Evolutionary conservation across 2,329 filamentous ascomycete genomes (phyloP).

Genomic region (Hyphodiscus sp.): DNA sequence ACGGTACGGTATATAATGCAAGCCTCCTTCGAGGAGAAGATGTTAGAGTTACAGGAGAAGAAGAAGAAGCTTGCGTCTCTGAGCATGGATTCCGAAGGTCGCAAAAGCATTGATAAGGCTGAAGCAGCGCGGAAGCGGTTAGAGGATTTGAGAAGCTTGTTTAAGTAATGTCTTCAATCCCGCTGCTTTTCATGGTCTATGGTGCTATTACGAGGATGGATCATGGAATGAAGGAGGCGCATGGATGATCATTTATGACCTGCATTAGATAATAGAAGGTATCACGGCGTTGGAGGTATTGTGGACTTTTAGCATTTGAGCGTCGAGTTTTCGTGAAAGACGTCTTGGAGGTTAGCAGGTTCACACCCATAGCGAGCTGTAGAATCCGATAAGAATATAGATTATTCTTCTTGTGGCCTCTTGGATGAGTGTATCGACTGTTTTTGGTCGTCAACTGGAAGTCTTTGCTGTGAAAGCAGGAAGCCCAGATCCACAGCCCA

Average conservation of each 20-base stretch:
- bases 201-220: not conserved
- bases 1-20: slow-evolving; percentile 87
- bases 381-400: not conserved
- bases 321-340: not conserved
- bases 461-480: not conserved
- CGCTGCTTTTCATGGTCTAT: not conserved
- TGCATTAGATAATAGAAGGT: not conserved
- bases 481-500: too few species aligned
- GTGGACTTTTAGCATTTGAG: not conserved
- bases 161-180: slow-evolving; percentile 31
- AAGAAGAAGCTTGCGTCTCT: slow-evolving; percentile 87
- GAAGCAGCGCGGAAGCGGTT: slow-evolving; percentile 36
- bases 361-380: not conserved
- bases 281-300: not conserved
- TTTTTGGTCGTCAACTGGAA: not conserved
- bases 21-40: slow-evolving; percentile 88
- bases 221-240: not conserved
- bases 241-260: not conserved
- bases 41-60: slow-evolving; percentile 81
- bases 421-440: not conserved
- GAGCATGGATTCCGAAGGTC: slow-evolving; percentile 59
- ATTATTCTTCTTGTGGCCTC: not conserved
- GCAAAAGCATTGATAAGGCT: slow-evolving; percentile 26
- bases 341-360: not conserved
- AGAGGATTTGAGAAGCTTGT: slow-evolving; percentile 53